Evolutionary conservation across 306 rosid species (phyloP), one percentile per base, ranked within the genome.

Genomic region (Cercis canadensis): DNA sequence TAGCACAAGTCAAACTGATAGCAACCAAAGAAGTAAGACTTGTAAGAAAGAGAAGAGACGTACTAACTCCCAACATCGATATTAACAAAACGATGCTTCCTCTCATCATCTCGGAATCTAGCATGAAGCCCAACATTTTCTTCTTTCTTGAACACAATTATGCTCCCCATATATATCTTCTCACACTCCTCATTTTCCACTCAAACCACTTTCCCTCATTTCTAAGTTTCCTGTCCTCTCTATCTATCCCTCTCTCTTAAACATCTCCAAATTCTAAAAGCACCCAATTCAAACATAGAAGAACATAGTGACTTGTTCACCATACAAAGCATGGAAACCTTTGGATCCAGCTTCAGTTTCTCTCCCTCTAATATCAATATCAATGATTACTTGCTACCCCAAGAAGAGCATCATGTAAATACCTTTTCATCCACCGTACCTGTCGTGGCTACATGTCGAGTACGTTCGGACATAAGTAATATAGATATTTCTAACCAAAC

Each of bases 21-120:
- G 29, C 3, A 24, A 24, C 29, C 29, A 24, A 24, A 24, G 29
- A 24, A 24, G 29, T 24, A 24, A 24, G 3, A 24, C 29, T 1
- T 8, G 8, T 34, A 34, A 7, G 7, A 52, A 52, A 70, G 54
- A 51, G 70, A 62, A 5, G 10, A 31, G 17, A 43, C 49, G 4
- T 11, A 11, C 49, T 43, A 29, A 6, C 31, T 15, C 49, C 69
- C 13, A 75, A 52, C 58, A 1, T 43, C 39, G 33, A 31, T 47
- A 57, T 19, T 21, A 5, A 6, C 73, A 50, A 71, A 64, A 58
- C 39, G 82, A 78, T 65, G 70, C 74, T 78, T 78, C 82, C 78
- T 78, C 78, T 40, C 70, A 17, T 69, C 82, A 49, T 78, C 82
- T 49, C 52, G 69, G 82, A 78, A 72, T 7, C 74, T 24, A 53